A percentile compares a stretch with the other conserved stretches of the same genome.
These are phyloP conservation scores for Citrus unshiu DNA, from an alignment of 345 rosid genomes.

Conservation along the genomic window DNA sequence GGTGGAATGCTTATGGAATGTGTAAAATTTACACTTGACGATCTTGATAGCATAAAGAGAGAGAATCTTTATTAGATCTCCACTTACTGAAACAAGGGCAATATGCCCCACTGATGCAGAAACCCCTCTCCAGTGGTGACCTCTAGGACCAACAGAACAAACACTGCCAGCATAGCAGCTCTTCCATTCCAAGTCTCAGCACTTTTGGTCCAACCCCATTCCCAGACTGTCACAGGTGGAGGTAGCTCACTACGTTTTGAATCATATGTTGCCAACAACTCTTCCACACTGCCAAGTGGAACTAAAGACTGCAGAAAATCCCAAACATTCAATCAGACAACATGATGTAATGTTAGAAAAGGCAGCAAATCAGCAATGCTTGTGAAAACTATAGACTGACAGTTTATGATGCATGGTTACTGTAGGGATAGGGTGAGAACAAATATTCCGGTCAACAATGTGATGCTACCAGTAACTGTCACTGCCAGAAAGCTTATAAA, in stretches of 20 bases:
- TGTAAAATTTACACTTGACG: conserved; percentile 13
- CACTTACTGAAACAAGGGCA: conserved; percentile 53
- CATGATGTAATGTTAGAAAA: not conserved
- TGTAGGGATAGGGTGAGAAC: not conserved
- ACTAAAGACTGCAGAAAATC: conserved; percentile 71
- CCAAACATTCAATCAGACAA: conserved; percentile 7
- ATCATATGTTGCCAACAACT: conserved; percentile 82
- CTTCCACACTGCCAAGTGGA: conserved; percentile 93
- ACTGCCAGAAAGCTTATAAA: no score
- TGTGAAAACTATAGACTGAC: not conserved
- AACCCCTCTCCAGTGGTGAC: conserved; percentile 94
- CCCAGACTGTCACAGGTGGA: conserved; percentile 91
- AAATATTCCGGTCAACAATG: not conserved
- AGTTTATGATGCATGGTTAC: not conserved
- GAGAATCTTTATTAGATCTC: not conserved
- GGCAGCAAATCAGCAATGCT: not conserved
- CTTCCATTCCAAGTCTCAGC: conserved; percentile 99
- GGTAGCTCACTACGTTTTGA: conserved; percentile 90
- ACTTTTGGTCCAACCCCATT: conserved; percentile 99
- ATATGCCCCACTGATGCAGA: conserved; percentile 88
- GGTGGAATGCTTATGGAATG: conserved; percentile 1
- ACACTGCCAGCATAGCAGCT: conserved; percentile 95
- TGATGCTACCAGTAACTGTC: not conserved
- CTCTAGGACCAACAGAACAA: conserved; percentile 77
- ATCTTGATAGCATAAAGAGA: not conserved